Base-by-base conservation (phyloP, 2,329 filamentous ascomycete species). In the Microascus cirrosus region DNA sequence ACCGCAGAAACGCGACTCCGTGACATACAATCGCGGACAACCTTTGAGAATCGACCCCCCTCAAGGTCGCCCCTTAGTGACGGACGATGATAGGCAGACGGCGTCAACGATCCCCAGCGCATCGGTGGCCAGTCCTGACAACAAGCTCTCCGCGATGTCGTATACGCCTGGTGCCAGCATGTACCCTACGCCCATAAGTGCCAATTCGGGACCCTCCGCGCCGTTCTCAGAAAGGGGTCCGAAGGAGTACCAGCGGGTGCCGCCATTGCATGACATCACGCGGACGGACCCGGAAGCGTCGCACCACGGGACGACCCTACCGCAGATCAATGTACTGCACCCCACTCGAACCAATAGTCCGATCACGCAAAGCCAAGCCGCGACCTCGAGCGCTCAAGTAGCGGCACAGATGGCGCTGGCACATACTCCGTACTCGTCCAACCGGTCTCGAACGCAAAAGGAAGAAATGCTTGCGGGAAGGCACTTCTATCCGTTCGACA, bases 391-490 rank as follows among this genome's bases (percentile, higher is more conserved):
- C 61, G 75, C 73, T 35, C 80, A 82, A 66, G 75, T 77, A 53
- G 77, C 79, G n/a, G 80, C 82, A n/a, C 80, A 83, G 65, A 70
- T 83, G 42, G 78, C 82, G 2, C 68, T 85, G 54, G 80, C 79
- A 25, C 80, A 83, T 64, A 71, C 78, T 8, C 77, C 79, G 60
- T 79, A 77, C 59, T 71, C 74, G 1, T 54, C 55, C 8, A 54
- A 32, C 45, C 51, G 72, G 63, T 65, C 66, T 65, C 73, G 78
- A 60, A 87, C 85, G 1, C 90, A 96, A 68, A 94, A 94, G 71
- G 88, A 95, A 60, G 90, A 94, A 69, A 97, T 97, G 93, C 75
- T 95, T 18, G 78, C 79, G 35, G 89, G 89, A 13, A 80, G 88
- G 48, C 80, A 83, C n/a, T 97, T 90, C 71, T 85, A 85, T 60